Percentiles rank a stretch among this genome's conserved stretches.
phyloP scores from a whole-genome alignment of 768 basidiomycete genomes.

The Mycena metata region DNA sequence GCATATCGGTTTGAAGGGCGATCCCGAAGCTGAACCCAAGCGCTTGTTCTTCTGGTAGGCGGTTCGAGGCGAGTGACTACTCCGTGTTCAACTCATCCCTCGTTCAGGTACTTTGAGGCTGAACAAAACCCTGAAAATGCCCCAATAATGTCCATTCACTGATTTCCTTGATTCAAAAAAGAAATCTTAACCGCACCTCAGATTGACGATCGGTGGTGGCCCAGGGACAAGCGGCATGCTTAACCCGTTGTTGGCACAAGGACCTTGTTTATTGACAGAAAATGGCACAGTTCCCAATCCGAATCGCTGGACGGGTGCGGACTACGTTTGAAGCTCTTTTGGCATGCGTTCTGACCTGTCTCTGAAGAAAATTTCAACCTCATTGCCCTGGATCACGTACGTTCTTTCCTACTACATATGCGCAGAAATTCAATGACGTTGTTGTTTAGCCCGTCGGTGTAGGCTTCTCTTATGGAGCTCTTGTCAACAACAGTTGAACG shows the following conservation, averaged over 20 bases:
- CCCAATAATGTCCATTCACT: constrained; percentile 45
- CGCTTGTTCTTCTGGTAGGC: neutral
- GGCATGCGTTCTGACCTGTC: neutral
- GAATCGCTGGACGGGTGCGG: constrained; percentile 41
- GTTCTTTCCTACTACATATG: neutral
- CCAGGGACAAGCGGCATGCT: constrained; percentile 49
- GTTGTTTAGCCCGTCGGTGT: constrained; percentile 3
- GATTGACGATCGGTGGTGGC: constrained; percentile 51
- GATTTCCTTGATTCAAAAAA: too few relatives aligned
- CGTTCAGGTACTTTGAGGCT: constrained; percentile 1
- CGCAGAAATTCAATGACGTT: neutral
- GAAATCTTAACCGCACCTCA: constrained; percentile 15
- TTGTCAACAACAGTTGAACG: constrained; percentile 48
- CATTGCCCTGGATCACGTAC: neutral
- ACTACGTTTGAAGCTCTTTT: neutral
- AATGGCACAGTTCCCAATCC: constrained; percentile 43
- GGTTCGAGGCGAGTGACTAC: neutral
- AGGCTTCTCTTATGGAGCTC: constrained; percentile 45
- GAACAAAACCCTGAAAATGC: constrained; percentile 42
- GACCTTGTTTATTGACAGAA: constrained; percentile 41
- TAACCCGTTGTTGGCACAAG: constrained; percentile 46
- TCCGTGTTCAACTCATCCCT: too few relatives aligned
- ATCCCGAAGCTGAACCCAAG: neutral
- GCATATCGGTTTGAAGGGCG: neutral
- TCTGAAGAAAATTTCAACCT: constrained; percentile 27